Conservation (phyloP, 495 filamentous ascomycete genomes). For the Annulohypoxylon bovei region DNA sequence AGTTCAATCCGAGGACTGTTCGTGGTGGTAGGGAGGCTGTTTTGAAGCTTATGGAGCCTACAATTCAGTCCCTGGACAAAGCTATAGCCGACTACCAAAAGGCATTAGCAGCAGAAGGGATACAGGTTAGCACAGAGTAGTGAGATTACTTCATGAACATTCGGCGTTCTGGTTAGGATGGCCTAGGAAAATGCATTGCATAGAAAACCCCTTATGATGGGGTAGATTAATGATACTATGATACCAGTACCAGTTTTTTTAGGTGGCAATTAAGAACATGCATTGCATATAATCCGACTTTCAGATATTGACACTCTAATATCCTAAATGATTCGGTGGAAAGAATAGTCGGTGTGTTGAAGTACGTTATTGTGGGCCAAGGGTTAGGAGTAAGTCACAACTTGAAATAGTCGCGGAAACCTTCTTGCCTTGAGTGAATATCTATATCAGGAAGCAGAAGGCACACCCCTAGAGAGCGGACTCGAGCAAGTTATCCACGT, state of each 20-base stretch:
- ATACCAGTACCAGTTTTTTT: conserved; percentile 34
- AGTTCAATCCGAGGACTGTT: conserved; percentile 69
- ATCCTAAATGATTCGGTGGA: neutral
- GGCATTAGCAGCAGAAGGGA: conserved; percentile 68
- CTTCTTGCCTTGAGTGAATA: neutral
- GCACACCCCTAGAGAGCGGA: neutral
- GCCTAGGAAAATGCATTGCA: conserved; percentile 1
- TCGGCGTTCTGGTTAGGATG: conserved; percentile 25
- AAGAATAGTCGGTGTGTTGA: neutral
- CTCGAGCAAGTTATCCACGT: neutral
- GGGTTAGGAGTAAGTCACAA: neutral
- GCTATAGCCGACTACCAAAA: conserved; percentile 72
- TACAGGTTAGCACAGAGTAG: conserved; percentile 50
- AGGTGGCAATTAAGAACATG: conserved; percentile 4
- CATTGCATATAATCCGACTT: neutral
- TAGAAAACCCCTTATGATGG: neutral
- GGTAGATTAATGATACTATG: conserved; percentile 17
- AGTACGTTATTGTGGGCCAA: neutral
- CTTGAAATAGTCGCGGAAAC: neutral
- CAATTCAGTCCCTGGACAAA: conserved; percentile 69
- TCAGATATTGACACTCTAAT: neutral
- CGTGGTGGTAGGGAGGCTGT: conserved; percentile 81
- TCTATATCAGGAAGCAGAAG: conserved; percentile 1
- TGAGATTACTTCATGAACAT: conserved; percentile 19
- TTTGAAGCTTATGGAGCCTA: conserved; percentile 75